Conservation (phyloP, 78 protist genomes). For the Dictyostelium firmibasis region DNA sequence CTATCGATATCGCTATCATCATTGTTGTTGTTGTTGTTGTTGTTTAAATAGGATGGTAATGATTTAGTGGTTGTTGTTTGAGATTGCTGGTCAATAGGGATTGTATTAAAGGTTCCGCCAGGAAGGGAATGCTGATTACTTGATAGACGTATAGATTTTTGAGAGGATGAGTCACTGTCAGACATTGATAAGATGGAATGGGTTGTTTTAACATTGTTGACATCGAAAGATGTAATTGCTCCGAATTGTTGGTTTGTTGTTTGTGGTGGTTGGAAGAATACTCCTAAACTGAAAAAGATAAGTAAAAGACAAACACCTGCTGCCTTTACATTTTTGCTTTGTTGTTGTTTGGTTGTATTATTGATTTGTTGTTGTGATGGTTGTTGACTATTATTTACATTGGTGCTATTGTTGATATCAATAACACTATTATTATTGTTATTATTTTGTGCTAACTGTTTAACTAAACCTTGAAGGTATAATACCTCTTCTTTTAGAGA, state of each 20-base stretch:
- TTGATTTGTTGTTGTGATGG: not conserved
- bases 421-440: not conserved
- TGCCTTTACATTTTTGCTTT: conserved; percentile 59
- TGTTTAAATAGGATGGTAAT: not conserved
- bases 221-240: conserved; percentile 5
- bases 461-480: conserved; percentile 59
- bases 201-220: not conserved
- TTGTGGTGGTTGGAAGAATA: conserved; percentile 50
- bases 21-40: not conserved
- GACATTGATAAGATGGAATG: not conserved
- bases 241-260: not conserved
- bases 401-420: conserved; percentile 8
- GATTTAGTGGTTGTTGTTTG: not conserved
- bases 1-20: not conserved
- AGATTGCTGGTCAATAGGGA: not conserved
- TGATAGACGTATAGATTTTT: not conserved
- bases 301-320: conserved; percentile 71
- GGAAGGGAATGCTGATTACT: not conserved
- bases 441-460: conserved; percentile 38
- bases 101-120: not conserved
- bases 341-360: not conserved
- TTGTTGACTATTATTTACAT: not conserved
- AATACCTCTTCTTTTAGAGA: conserved; percentile 54
- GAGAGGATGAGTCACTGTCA: not conserved
- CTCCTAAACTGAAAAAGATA: conserved; percentile 54